Evolutionary conservation across 768 basidiomycete species (phyloP), one percentile per base, ranked within the genome.

Genomic region (Agaricus bisporus): DNA sequence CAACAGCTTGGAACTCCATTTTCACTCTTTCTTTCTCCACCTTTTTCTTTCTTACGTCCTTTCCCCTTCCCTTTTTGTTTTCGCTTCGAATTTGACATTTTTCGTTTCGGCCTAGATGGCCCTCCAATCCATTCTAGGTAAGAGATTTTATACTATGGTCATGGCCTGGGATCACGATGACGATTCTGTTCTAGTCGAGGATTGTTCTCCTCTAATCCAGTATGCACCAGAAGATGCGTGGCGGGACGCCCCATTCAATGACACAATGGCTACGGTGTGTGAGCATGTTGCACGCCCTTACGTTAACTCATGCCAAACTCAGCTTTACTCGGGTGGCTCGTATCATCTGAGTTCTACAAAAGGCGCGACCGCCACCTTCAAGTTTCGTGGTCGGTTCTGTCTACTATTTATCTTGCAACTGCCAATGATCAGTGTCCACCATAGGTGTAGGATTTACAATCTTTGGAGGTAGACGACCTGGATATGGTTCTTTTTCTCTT

Each of bases 371-470:
- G 80, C 76, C 29, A 73, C 73, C 4, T 67, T 82, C 48, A 60
- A 66, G 11, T 82, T 83, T 63, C 73, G 73, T 59, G 81, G 81
- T 76, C 54, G 20, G 63, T 39, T 49, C n/a, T 14, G 6, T 38
- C 28, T 46, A 54, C 37, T 36, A 10, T 25, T n/a, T 10, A 20
- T 4, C 17, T 17, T 5, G 26, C 9, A 28, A 7, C 14, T 17
- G 17, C 17, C 3, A 6, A 29, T 11, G n/a, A 1, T 46, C 47
- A 38, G 60, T 41, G 17, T 48, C 41, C 28, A 17, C 38, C 9
- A 36, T 48, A 78, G 75, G 76, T 36, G 81, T 78, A 53, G 82
- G 78, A 3, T 70, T 81, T 48, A 73, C 74, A 60, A 63, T 82
- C 45, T 79, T 73, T 59, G 81, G 79, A 28, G 76, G 74, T 5